These are phyloP conservation scores for Cladophialophora exuberans DNA, from an alignment of 2,329 filamentous ascomycete species.

Conservation along the genomic window DNA sequence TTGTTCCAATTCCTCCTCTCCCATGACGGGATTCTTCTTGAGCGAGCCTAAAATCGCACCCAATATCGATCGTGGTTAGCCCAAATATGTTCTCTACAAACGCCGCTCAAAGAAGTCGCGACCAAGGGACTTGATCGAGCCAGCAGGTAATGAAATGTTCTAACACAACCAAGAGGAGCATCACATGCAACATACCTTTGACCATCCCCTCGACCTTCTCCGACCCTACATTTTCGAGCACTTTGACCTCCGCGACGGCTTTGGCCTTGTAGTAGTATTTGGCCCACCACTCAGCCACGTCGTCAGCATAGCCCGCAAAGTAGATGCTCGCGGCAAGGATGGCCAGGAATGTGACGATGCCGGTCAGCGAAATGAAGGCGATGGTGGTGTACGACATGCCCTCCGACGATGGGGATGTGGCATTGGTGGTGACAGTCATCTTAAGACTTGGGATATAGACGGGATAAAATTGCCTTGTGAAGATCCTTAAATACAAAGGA, in stretches of 20 bases:
- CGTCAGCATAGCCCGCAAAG: conserved; percentile 24
- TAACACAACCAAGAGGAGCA: not conserved
- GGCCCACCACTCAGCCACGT: conserved; percentile 21
- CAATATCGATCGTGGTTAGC: not conserved
- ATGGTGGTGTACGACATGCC: not conserved
- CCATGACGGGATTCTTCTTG: conserved; percentile 29
- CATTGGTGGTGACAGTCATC: too few species aligned
- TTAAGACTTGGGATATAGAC: too few species aligned
- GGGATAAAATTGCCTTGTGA: too few species aligned
- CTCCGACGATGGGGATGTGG: not conserved
- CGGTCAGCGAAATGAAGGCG: conserved; percentile 10
- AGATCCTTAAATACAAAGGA: too few species aligned
- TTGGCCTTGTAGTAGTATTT: conserved; percentile 28
- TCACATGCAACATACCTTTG: conserved; percentile 18
- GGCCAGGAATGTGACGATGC: conserved; percentile 18
- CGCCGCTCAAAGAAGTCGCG: too few species aligned
- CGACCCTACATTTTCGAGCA: conserved; percentile 20
- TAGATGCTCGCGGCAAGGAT: conserved; percentile 18
- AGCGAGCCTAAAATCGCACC: conserved; percentile 19
- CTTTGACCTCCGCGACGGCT: conserved; percentile 24
- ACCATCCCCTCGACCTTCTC: conserved; percentile 19
- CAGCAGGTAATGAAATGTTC: too few species aligned
- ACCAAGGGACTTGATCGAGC: too few species aligned
- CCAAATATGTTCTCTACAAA: too few species aligned
- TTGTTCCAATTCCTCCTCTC: conserved; percentile 22